A percentile compares a stretch with the other conserved stretches of the same genome.
These are phyloP conservation scores for Cystobasidiopsis lactophilus DNA, from an alignment of 768 basidiomycete genomes.

Conservation along the genomic window DNA sequence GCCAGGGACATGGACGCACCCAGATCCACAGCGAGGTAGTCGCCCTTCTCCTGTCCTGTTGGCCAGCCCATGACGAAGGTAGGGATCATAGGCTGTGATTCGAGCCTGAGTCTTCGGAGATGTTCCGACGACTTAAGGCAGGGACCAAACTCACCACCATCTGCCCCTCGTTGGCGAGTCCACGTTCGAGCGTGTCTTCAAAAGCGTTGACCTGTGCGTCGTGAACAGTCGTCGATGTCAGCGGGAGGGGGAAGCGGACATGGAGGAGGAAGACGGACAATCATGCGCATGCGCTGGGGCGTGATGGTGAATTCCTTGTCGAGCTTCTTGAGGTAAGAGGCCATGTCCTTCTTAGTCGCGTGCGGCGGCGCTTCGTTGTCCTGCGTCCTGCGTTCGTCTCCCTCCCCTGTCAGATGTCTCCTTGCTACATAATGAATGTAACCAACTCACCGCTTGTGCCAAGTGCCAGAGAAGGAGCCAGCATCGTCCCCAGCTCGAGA, in stretches of 20 bases:
- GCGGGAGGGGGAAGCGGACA: too few relatives aligned
- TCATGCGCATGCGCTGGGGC: conserved; percentile 58
- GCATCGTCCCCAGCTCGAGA: too few relatives aligned
- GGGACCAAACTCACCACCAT: conserved; percentile 50
- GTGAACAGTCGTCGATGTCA: conserved; percentile 21
- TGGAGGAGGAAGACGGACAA: neutral
- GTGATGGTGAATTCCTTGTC: conserved; percentile 44
- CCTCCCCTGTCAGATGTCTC: neutral
- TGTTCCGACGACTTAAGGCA: too few relatives aligned
- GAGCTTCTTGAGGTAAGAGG: conserved; percentile 13
- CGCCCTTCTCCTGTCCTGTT: conserved; percentile 63
- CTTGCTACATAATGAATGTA: too few relatives aligned
- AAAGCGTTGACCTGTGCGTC: conserved; percentile 68
- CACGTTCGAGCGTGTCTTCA: conserved; percentile 70
- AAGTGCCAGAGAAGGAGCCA: too few relatives aligned
- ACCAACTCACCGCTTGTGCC: too few relatives aligned
- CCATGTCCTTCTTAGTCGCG: conserved; percentile 13
- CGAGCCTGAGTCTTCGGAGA: neutral
- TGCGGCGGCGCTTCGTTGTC: neutral
- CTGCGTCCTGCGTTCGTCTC: conserved; percentile 27
- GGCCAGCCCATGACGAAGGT: conserved; percentile 95
- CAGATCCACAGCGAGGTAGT: conserved; percentile 55
- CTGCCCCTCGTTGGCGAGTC: conserved; percentile 59
- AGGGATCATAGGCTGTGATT: conserved; percentile 77
- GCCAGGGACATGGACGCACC: conserved; percentile 21